These are phyloP conservation scores for Kwoniella heveanensis DNA, from an alignment of 768 basidiomycete genomes.

Conservation along the genomic window DNA sequence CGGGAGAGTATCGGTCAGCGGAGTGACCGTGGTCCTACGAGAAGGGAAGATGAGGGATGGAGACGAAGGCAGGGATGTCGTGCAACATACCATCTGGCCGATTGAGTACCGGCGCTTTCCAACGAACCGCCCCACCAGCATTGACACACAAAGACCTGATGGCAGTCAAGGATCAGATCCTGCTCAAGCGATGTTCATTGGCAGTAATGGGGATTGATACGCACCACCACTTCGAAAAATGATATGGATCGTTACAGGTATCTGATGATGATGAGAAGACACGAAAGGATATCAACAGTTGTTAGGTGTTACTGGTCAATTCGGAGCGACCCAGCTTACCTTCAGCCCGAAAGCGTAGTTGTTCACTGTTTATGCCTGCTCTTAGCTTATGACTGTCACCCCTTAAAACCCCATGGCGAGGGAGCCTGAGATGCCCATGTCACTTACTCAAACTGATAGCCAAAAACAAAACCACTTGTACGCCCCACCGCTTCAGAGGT, in stretches of 20 bases:
- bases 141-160: slow-evolving; percentile 72
- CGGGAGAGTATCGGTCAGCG: slow-evolving; percentile 6
- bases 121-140: slow-evolving; percentile 69
- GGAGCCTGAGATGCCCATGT: no score
- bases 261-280: slow-evolving; percentile 59
- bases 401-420: no score
- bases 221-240: slow-evolving; percentile 81
- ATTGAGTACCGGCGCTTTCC: slow-evolving; percentile 65
- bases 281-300: slow-evolving; percentile 1
- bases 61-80: neutral
- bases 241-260: slow-evolving; percentile 77
- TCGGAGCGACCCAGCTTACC: no score
- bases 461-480: slow-evolving; percentile 71
- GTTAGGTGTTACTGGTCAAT: no score
- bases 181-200: neutral
- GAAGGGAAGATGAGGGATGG: neutral
- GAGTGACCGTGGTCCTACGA: neutral
- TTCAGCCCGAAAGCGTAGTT: slow-evolving; percentile 71
- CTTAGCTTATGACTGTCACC: no score
- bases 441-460: slow-evolving; percentile 63
- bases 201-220: slow-evolving; percentile 16
- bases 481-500: slow-evolving; percentile 68
- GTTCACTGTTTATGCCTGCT: no score
- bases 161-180: neutral
- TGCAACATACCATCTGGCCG: slow-evolving; percentile 62